Evolutionary conservation across 306 rosid species (phyloP).

Genomic region (barrel medic (Medicago truncatula)): DNA sequence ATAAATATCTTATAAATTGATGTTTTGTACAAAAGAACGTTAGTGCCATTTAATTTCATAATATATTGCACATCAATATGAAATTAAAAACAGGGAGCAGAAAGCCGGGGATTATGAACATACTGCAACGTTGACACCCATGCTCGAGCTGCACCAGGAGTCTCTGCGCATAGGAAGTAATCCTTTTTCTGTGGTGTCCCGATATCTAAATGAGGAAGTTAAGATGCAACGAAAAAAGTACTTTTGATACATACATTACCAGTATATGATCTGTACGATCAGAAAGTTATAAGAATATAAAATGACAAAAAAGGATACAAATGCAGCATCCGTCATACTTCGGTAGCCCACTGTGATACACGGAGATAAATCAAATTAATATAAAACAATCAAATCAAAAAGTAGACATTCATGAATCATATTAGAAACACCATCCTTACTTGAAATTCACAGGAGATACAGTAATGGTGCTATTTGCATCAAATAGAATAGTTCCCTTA

Average conservation of each 20-base stretch:
- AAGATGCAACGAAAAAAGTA: constrained; percentile 43
- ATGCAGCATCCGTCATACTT: constrained; percentile 98
- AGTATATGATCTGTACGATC: constrained; percentile 1
- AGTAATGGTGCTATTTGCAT: constrained; percentile 88
- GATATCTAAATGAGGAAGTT: constrained; percentile 66
- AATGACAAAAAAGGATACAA: constrained; percentile 71
- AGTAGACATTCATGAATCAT: constrained; percentile 1
- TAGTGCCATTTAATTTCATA: not conserved
- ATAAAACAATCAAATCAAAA: constrained; percentile 29
- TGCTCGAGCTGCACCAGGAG: constrained; percentile 97
- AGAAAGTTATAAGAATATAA: constrained; percentile 8
- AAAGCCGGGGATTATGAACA: constrained; percentile 42
- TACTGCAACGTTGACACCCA: constrained; percentile 98
- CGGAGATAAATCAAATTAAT: constrained; percentile 15
- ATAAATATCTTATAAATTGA: constrained; percentile 21
- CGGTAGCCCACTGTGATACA: constrained; percentile 71
- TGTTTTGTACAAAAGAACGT: constrained; percentile 12
- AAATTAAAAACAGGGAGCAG: not conserved
- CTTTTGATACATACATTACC: constrained; percentile 15
- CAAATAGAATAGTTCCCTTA: constrained; percentile 87
- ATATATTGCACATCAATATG: not conserved
- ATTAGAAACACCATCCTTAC: constrained; percentile 57
- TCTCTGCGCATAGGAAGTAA: constrained; percentile 97
- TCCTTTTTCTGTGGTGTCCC: constrained; percentile 98
- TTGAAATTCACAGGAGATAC: constrained; percentile 94